Evolutionary conservation across 371 early-diverging fungal species (phyloP), one percentile per base, ranked within the genome.

Genomic region (Mortierella sp.): DNA sequence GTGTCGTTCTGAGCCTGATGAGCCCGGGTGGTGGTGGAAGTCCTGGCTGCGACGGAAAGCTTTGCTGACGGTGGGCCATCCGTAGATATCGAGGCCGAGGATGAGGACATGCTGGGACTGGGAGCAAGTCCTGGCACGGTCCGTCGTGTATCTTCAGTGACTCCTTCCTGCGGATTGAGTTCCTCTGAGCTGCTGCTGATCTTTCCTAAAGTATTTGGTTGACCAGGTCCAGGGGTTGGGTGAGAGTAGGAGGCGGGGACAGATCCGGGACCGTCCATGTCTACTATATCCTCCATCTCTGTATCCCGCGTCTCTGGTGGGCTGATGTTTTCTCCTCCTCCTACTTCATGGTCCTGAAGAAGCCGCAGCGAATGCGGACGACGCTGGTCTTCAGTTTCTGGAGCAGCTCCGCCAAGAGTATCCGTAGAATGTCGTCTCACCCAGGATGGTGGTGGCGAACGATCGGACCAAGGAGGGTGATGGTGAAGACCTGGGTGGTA

Each of bases 61-160:
- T 24, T 68, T 38, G 43, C 38, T 21, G 41, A 68, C 3, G 68
- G 3, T 68, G 68, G 38, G 11, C 41, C 68, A 35, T 68, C 41
- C 5, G 68, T 10, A 38, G 68, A 68, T 24, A 41, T 41, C 1
- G 68, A 68, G 16, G 41, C 68, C 18, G 68, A 38, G 18, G 43
- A 68, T 38, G 68, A 35, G 21, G 65, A 68, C 68, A 41, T 68
- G 68, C 24, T 68, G n/a, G 41, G 68, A 14, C 68, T 68, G 21
- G 68, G 24, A 21, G 24, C 24, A 24, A 41, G 43, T 68, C 68
- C 68, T 68, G 41, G 68, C 18, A 38, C 43, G 41, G 43, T 21
- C 21, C 68, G 68, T 35, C 24, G 41, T 11, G 21, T 24, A 7
- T 10, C 68, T 21, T 68, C 43, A 0, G 38, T 24, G 38, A 38